Base-by-base conservation (phyloP, 78 protist species). In the Guillardia theta region DNA sequence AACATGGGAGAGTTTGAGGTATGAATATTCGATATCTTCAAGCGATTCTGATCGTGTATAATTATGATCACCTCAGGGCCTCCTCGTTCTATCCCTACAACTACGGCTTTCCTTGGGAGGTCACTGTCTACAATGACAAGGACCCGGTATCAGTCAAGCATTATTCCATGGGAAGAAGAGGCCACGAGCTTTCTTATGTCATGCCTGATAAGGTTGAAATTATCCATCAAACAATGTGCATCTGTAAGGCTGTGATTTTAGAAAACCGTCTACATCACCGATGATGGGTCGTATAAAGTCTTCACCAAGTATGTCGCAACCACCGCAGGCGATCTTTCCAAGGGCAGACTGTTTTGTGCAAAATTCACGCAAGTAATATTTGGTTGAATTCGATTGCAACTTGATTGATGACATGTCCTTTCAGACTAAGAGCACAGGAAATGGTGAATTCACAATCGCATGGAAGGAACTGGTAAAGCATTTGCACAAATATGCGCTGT, bases 181-280 rank as follows among this genome's bases (percentile, higher is more conserved):
- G 46, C 36, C 10, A 24, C 83, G 83, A 70, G 83, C 33, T 70
- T 36, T 70, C 83, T 36, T 70, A 70, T 18, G 83, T 70, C 21
- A 70, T 70, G 83, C 83, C 83, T 12, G 83, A 70, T 6, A 70
- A 70, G n/a, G n/a, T n/a, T n/a, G n/a, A n/a, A n/a, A n/a, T n/a
- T n/a, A n/a, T n/a, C n/a, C n/a, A n/a, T n/a, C n/a, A n/a, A n/a
- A n/a, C n/a, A n/a, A n/a, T n/a, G n/a, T n/a, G n/a, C n/a, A n/a
- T n/a, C n/a, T n/a, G n/a, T n/a, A n/a, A n/a, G n/a, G n/a, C n/a
- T n/a, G n/a, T n/a, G n/a, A n/a, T n/a, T n/a, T n/a, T n/a, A n/a
- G 8, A 70, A 70, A 24, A 70, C 83, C 4, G 83, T 70, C 45
- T 70, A 70, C 83, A 33, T 43, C 83, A 33, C 45, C 41, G 83